A percentile compares a stretch with the other conserved stretches of the same genome.
phyloP scores from a whole-genome alignment of 345 rosid genomes.

The Boechera retrofracta region DNA sequence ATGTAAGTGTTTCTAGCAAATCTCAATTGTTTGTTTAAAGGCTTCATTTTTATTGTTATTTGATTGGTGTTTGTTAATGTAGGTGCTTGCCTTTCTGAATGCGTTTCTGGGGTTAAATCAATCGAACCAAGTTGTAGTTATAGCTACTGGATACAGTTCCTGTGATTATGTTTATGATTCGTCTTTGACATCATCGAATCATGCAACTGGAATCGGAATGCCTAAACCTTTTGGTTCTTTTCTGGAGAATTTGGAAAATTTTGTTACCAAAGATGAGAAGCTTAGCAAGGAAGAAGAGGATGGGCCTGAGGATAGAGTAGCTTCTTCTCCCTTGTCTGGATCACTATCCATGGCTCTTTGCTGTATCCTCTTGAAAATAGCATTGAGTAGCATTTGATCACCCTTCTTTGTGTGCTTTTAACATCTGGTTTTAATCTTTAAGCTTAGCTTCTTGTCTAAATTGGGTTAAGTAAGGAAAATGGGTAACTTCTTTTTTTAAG shows the following conservation, averaged over 20 bases:
- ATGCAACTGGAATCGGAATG: conserved; percentile 57
- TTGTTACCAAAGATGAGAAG: conserved; percentile 68
- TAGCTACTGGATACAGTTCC: conserved; percentile 82
- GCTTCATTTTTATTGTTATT: not conserved
- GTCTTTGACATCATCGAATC: conserved; percentile 43
- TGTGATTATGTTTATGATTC: conserved; percentile 86
- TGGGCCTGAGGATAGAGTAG: conserved; percentile 50
- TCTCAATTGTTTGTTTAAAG: not conserved
- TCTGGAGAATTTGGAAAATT: conserved; percentile 70
- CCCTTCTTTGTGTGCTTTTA: not conserved
- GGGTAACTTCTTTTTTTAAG: no score
- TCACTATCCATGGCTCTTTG: conserved; percentile 97
- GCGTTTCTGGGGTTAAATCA: conserved; percentile 76
- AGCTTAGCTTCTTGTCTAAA: conserved; percentile 2
- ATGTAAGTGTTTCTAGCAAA: conserved; percentile 41
- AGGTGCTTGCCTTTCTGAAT: conserved; percentile 86
- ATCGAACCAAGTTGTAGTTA: conserved; percentile 77
- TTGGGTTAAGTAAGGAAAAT: no score
- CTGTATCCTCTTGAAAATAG: conserved; percentile 67
- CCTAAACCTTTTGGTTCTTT: conserved; percentile 57
- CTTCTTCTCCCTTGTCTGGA: conserved; percentile 79
- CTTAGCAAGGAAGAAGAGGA: conserved; percentile 44
- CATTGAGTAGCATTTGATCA: conserved; percentile 5
- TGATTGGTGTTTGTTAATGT: conserved; percentile 2
- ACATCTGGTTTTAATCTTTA: not conserved